Evolutionary conservation across 2,329 filamentous ascomycete species (phyloP).

Genomic region (Phaeosphaeriaceae sp.): DNA sequence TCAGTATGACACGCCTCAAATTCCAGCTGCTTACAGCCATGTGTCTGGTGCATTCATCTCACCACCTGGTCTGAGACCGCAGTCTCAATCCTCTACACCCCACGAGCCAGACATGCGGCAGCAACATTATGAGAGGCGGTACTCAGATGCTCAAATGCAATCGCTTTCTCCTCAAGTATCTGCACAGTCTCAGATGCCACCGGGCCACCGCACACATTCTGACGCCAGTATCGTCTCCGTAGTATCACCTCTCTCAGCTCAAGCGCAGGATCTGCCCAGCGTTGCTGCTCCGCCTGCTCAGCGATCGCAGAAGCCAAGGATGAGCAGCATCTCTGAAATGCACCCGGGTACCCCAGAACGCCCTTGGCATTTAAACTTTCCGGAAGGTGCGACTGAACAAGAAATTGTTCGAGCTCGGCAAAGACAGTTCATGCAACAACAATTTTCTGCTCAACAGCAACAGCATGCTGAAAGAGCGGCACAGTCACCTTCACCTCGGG

Average conservation of each 20-base stretch:
- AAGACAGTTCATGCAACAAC: constrained; percentile 45
- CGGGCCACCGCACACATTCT: constrained; percentile 33
- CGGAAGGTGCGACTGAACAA: constrained; percentile 44
- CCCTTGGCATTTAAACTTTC: constrained; percentile 46
- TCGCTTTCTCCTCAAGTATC: constrained; percentile 44
- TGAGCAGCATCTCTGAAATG: constrained; percentile 47
- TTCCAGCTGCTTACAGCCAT: constrained; percentile 45
- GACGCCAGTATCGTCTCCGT: constrained; percentile 37
- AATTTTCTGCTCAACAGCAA: constrained; percentile 42
- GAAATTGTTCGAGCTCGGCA: constrained; percentile 48
- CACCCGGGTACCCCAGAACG: constrained; percentile 29
- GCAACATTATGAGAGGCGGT: constrained; percentile 27
- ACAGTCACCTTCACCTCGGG: constrained; percentile 41
- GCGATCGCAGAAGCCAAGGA: constrained; percentile 35
- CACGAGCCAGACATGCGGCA: constrained; percentile 11
- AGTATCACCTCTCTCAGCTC: constrained; percentile 40
- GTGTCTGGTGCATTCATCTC: constrained; percentile 42
- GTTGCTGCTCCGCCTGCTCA: constrained; percentile 20
- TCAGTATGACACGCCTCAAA: constrained; percentile 45
- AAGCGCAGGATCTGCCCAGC: constrained; percentile 24
- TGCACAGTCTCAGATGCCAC: constrained; percentile 33
- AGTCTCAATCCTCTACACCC: constrained; percentile 20
- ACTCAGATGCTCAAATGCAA: constrained; percentile 41
- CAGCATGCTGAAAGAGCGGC: constrained; percentile 39
- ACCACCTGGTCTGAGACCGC: constrained; percentile 23